These are phyloP conservation scores for Nakazawaea siamensis DNA, from an alignment of 805 yeast genomes.

Conservation along the genomic window DNA sequence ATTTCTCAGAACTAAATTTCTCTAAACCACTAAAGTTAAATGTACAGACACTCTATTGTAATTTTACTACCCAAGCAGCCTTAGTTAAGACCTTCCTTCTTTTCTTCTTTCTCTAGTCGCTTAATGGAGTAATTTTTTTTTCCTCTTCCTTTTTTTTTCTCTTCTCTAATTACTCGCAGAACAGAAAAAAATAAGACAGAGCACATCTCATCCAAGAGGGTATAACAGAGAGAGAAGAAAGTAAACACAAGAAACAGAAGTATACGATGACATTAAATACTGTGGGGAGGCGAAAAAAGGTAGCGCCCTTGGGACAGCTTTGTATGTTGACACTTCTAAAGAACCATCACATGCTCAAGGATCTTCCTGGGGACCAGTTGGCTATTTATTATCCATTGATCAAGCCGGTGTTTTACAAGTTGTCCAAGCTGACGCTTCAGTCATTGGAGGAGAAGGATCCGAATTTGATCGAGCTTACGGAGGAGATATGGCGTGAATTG, in stretches of 20 bases:
- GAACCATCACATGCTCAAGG: slow-evolving; percentile 2
- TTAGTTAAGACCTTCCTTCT: too few species aligned
- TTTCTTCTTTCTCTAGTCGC: too few species aligned
- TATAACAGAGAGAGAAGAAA: background rate
- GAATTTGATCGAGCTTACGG: slow-evolving; percentile 31
- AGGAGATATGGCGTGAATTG: slow-evolving; percentile 36
- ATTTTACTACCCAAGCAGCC: too few species aligned
- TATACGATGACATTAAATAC: background rate
- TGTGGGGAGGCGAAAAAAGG: slow-evolving; percentile 2
- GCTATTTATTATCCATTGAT: slow-evolving; percentile 30
- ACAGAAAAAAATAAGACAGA: too few species aligned
- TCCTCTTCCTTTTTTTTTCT: too few species aligned
- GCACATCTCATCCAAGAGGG: too few species aligned
- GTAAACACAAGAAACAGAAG: background rate
- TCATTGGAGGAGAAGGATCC: slow-evolving; percentile 34
- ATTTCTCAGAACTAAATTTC: too few species aligned
- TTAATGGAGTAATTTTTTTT: too few species aligned
- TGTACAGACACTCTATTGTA: too few species aligned
- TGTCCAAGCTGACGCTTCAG: slow-evolving; percentile 35
- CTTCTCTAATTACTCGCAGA: too few species aligned
- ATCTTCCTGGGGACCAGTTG: slow-evolving; percentile 1
- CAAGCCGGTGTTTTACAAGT: slow-evolving; percentile 35
- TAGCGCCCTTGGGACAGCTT: slow-evolving; percentile 3
- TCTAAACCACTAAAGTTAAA: too few species aligned
- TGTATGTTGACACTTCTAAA: slow-evolving; percentile 1